Evolutionary conservation across 495 filamentous ascomycete genomes (phyloP), one percentile per base, ranked within the genome.

Genomic region (Aeminium ludgeri): DNA sequence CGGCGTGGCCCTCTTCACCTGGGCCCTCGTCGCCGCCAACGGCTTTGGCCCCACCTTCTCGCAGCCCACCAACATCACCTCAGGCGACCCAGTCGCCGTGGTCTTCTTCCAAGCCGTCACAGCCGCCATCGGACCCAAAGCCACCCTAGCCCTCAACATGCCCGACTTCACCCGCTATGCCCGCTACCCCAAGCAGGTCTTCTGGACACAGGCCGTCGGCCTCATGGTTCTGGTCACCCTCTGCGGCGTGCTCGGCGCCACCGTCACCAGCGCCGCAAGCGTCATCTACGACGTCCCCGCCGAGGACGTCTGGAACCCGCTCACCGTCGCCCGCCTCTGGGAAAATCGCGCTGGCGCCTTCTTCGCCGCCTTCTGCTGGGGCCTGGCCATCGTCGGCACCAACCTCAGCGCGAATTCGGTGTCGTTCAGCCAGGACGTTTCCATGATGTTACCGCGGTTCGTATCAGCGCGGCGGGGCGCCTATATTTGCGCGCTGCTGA

Each of bases 391-490:
- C 53, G 66, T 80, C 48, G 75, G 72, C 0, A 73, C 74, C 29
- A 80, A 80, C 47, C 20, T 48, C 18, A 36, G 39, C 20, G 45
- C 39, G 10, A 48, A 48, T 19, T 20, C 16, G 7, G 64, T 78
- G 39, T 72, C 68, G 7, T 72, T 67, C 18, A 70, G 74, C 25
- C 78, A 80, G 54, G 76, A 80, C 48, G 62, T 78, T 30, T 67
- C 65, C 30, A 66, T 66, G 11, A 61, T 78, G 0, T 67, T 66
- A 34, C 75, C 75, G 6, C 57, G 61, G 38, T 73, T 65, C 42
- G 56, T 78, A 52, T 71, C 74, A 43, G 76, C 77, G 48, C 66
- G 65, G 2, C 69, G 75, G 8, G 74, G 75, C 16, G 72, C 75
- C 43, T 57, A 76, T 28, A 55, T 77, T 27, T 68, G 68, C 17